A percentile compares a stretch with the other conserved stretches of the same genome.
phyloP scores from a whole-genome alignment of 1,284 basidiomycete species.

The Naganishia cerealis region DNA sequence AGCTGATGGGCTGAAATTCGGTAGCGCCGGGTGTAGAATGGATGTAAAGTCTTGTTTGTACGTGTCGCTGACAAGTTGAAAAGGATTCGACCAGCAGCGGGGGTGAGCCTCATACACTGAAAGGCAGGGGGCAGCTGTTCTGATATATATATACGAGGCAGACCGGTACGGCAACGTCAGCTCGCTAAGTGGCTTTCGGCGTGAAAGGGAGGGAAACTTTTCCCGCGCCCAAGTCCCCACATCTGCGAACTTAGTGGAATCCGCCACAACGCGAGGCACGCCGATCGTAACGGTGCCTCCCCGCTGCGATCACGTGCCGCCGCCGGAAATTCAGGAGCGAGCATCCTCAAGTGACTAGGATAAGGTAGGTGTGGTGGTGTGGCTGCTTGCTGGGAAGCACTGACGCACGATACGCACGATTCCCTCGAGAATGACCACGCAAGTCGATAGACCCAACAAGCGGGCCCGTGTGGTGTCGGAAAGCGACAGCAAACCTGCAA shows the following conservation, averaged over 20 bases:
- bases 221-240: conserved; percentile 12
- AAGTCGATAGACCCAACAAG: conserved; percentile 21
- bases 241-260: conserved; percentile 19
- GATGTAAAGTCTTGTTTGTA: background rate
- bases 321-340: conserved; percentile 14
- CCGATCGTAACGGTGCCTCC: too few relatives aligned
- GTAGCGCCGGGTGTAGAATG: background rate
- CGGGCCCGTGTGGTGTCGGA: conserved; percentile 21
- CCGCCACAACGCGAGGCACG: background rate
- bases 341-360: background rate
- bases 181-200: background rate
- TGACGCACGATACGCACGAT: background rate
- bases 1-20: conserved; percentile 1
- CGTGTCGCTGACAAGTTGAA: background rate
- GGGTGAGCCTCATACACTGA: conserved; percentile 12
- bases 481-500: conserved; percentile 7
- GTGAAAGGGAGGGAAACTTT: conserved; percentile 17
- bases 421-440: background rate
- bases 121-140: background rate
- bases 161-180: background rate
- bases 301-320: conserved; percentile 1
- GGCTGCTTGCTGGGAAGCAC: background rate
- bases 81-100: conserved; percentile 8
- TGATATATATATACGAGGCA: background rate
- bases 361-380: background rate